Evolutionary conservation across 371 early-diverging fungal species (phyloP).

Genomic region (Apophysomyces variabilis): DNA sequence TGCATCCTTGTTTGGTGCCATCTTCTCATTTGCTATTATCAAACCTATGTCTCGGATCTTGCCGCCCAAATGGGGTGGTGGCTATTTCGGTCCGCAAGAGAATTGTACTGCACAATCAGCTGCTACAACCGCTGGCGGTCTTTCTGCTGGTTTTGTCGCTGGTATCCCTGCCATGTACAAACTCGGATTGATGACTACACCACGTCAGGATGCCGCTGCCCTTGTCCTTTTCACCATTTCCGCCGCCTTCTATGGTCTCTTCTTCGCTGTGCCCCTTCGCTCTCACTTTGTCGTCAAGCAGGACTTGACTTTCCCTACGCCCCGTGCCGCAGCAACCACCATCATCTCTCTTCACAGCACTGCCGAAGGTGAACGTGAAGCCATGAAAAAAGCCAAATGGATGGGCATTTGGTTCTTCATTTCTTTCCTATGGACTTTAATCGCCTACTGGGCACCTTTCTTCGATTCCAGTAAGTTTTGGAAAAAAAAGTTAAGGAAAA

Average conservation of each 20-base stretch:
- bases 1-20: slow-evolving; percentile 63
- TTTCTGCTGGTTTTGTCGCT: slow-evolving; percentile 70
- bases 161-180: slow-evolving; percentile 78
- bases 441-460: slow-evolving; percentile 65
- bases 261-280: slow-evolving; percentile 78
- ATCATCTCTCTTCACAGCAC: slow-evolving; percentile 66
- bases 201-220: slow-evolving; percentile 54
- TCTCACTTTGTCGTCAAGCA: slow-evolving; percentile 72
- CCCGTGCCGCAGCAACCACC: slow-evolving; percentile 71
- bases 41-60: slow-evolving; percentile 59
- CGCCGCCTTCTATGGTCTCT: slow-evolving; percentile 75
- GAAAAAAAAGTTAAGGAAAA: not conserved
- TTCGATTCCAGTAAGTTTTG: slow-evolving; percentile 42
- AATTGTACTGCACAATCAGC: slow-evolving; percentile 73
- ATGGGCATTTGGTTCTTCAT: slow-evolving; percentile 56
- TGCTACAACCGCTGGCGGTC: slow-evolving; percentile 74
- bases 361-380: slow-evolving; percentile 46
- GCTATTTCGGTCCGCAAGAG: slow-evolving; percentile 73
- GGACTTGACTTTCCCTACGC: slow-evolving; percentile 74
- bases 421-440: slow-evolving; percentile 53
- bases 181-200: slow-evolving; percentile 58
- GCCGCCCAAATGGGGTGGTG: slow-evolving; percentile 58
- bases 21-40: slow-evolving; percentile 58
- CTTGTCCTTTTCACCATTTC: slow-evolving; percentile 62
- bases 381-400: slow-evolving; percentile 50